Evolutionary conservation across 345 rosid genomes (phyloP).

Genomic region (Viola odorata): DNA sequence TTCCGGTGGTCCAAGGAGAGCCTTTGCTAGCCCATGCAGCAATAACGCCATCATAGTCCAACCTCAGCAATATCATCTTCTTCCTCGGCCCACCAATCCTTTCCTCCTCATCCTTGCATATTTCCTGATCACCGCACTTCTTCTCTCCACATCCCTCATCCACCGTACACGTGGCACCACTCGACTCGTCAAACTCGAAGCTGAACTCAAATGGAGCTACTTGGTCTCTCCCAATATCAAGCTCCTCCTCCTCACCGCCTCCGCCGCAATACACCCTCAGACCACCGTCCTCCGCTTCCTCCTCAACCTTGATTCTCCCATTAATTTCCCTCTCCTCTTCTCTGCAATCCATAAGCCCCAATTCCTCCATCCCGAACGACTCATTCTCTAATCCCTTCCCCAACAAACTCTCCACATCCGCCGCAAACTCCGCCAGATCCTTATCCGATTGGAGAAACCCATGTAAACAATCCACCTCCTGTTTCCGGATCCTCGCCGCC

Average conservation of each 20-base stretch:
- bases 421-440: constrained; percentile 87
- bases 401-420: constrained; percentile 77
- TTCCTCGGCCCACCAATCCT: constrained; percentile 22
- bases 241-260: constrained; percentile 24
- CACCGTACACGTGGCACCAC: constrained; percentile 35
- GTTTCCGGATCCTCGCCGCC: not conserved
- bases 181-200: constrained; percentile 49
- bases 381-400: constrained; percentile 68
- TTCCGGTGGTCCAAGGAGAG: constrained; percentile 70
- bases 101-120: not conserved
- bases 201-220: constrained; percentile 48
- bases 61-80: constrained; percentile 41
- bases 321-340: constrained; percentile 15
- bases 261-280: not conserved
- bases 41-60: constrained; percentile 66
- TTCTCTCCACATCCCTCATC: constrained; percentile 24
- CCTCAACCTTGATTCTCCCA: constrained; percentile 44
- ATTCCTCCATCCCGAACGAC: constrained; percentile 63
- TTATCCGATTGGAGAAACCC: constrained; percentile 67
- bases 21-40: constrained; percentile 65
- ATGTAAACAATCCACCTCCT: constrained; percentile 25
- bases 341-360: constrained; percentile 46
- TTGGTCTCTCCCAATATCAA: constrained; percentile 33
- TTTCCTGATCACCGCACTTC: not conserved
- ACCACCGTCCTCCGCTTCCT: constrained; percentile 20